Conservation (phyloP, 2,329 filamentous ascomycete genomes). For the Daldinia eschscholtzii region DNA sequence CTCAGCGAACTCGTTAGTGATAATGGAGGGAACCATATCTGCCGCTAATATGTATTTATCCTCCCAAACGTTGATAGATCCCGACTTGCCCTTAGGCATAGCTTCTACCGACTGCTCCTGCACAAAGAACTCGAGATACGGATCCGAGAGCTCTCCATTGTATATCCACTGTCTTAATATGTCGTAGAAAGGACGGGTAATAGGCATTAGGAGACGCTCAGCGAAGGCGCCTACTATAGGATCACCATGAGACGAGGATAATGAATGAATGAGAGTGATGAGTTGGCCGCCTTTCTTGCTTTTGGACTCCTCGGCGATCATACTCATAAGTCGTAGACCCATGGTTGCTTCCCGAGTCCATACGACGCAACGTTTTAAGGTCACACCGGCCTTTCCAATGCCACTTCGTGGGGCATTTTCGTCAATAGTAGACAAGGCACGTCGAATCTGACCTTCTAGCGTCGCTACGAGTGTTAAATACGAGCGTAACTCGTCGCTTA, state of each 20-base stretch:
- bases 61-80: constrained; percentile 94
- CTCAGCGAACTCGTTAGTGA: constrained; percentile 91
- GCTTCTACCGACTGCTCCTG: constrained; percentile 77
- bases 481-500: constrained; percentile 85
- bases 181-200: constrained; percentile 95
- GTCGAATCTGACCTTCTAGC: constrained; percentile 89
- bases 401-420: constrained; percentile 75
- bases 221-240: constrained; percentile 95
- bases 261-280: constrained; percentile 92
- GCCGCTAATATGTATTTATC: constrained; percentile 92
- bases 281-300: constrained; percentile 88
- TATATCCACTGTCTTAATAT: constrained; percentile 98
- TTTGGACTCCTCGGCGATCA: constrained; percentile 92
- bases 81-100: constrained; percentile 62
- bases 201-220: constrained; percentile 85
- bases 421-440: constrained; percentile 81
- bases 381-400: constrained; percentile 89
- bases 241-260: constrained; percentile 93
- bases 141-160: constrained; percentile 96
- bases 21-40: constrained; percentile 91
- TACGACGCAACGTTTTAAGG: constrained; percentile 92
- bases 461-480: constrained; percentile 93
- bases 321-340: constrained; percentile 90
- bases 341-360: constrained; percentile 98
- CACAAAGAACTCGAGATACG: constrained; percentile 95